phyloP scores from a whole-genome alignment of 1,284 basidiomycete species.

The Mycosarcoma maydis region DNA sequence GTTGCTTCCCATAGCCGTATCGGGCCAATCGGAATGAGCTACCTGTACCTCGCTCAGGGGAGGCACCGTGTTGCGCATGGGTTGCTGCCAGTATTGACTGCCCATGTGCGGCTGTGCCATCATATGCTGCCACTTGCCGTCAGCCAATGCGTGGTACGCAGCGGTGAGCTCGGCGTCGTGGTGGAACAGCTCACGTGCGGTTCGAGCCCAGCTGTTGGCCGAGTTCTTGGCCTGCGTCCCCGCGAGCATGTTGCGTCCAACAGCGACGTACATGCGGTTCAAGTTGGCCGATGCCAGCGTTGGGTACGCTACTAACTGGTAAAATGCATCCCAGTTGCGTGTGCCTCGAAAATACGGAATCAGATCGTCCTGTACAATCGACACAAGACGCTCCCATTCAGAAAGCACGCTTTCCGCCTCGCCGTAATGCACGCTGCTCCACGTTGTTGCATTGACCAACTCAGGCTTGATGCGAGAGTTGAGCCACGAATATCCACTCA shows the following conservation, averaged over 20 bases:
- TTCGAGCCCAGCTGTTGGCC: constrained; percentile 16
- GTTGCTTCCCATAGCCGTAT: constrained; percentile 24
- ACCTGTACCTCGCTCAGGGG: constrained; percentile 7
- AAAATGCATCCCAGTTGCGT: constrained; percentile 28
- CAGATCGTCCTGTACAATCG: constrained; percentile 11
- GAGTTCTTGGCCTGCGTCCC: constrained; percentile 31
- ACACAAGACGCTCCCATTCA: constrained; percentile 10
- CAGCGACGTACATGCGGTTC: constrained; percentile 27
- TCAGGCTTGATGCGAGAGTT: constrained; percentile 77
- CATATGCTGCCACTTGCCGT: constrained; percentile 31
- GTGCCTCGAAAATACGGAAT: constrained; percentile 9
- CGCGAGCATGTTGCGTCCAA: constrained; percentile 27
- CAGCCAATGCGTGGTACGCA: constrained; percentile 13
- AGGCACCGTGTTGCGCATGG: constrained; percentile 26
- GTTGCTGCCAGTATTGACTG: constrained; percentile 37
- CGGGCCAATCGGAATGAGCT: constrained; percentile 12
- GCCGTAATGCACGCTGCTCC: constrained; percentile 74
- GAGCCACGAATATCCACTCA: constrained; percentile 74
- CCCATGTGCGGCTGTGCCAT: constrained; percentile 36
- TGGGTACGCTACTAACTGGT: constrained; percentile 28
- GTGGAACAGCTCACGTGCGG: constrained; percentile 10
- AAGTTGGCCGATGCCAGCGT: constrained; percentile 24
- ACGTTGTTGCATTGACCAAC: constrained; percentile 74
- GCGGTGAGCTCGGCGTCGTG: constrained; percentile 19
- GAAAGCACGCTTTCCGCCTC: constrained; percentile 70